Evolutionary conservation across 495 filamentous ascomycete species (phyloP).

Genomic region (Collariella sp.): DNA sequence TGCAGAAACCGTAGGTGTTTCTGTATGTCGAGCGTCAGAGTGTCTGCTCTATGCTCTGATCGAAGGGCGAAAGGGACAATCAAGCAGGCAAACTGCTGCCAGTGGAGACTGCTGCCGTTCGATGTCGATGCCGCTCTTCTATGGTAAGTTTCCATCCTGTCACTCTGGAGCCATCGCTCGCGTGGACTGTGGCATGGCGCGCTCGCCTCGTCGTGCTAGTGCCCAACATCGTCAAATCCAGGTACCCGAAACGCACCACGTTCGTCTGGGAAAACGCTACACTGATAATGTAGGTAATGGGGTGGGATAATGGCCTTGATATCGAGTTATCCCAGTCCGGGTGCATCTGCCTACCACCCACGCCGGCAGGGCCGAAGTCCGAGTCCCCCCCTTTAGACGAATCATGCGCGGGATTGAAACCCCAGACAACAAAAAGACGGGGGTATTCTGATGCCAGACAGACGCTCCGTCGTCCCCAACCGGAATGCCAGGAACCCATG

Average conservation of each 20-base stretch:
- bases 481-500: not conserved
- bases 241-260: constrained; percentile 1
- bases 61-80: not conserved
- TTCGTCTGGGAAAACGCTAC: not conserved
- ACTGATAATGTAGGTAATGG: not conserved
- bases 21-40: not conserved
- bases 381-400: not conserved
- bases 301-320: not conserved
- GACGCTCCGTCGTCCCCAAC: not conserved
- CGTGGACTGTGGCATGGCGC: not conserved
- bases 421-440: not conserved
- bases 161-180: not conserved
- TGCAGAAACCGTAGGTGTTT: not conserved
- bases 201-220: not conserved
- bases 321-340: not conserved
- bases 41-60: not conserved
- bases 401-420: not conserved
- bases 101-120: not conserved
- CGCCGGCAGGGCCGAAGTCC: not conserved
- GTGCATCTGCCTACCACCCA: not conserved
- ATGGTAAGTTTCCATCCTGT: not conserved
- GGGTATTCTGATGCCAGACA: not conserved
- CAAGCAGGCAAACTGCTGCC: not conserved
- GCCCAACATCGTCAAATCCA: not conserved
- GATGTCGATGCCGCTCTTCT: not conserved